Base-by-base conservation (phyloP, 2,329 filamentous ascomycete species). In the Fusarium odoratissimum region DNA sequence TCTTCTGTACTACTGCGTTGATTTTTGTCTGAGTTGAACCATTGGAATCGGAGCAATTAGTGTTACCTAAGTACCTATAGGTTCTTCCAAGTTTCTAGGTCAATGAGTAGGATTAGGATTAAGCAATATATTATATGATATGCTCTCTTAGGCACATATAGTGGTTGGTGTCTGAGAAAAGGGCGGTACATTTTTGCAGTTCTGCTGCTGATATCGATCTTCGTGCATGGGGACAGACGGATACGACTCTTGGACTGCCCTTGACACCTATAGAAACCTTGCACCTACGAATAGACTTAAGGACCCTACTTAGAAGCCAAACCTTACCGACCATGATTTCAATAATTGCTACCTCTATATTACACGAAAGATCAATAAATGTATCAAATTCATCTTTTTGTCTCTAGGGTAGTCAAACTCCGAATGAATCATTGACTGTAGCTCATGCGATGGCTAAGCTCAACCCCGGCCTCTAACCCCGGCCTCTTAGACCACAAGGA, bases 371-470 rank as follows among this genome's bases (percentile, higher is more conserved):
- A 23, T 12, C 23, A 44, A 45, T 13, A 56, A 48, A 64, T 17
- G 9, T 30, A 30, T 58, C 4, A 8, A 33, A 49, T 66, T 23
- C 28, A 48, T 38, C 23, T 12, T 17, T 12, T 19, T 7, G 13
- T 12, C 31, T 60, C 37, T 23, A 69, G 66, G 60, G 60, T 70
- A 70, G 51, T 13, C 10, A 23, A 31, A 19, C 16, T 41, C n/a
- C 3, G 16, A 60, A 73, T 74, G 71, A 74, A 67, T 74, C 71
- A 74, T 38, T 70, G 60, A 72, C 57, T 55, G 45, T 21, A 17
- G 21, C 45, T 63, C 51, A 68, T 55, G 46, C 64, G 54, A 62
- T 72, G 48, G 38, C 52, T 57, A 46, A 74, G 67, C 48, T 61
- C 37, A 38, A 72, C 71, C 71, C 71, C 54, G 45, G 57, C 23